Conservation (phyloP, 2,329 filamentous ascomycete species). For the Botryotinia narcissicola region DNA sequence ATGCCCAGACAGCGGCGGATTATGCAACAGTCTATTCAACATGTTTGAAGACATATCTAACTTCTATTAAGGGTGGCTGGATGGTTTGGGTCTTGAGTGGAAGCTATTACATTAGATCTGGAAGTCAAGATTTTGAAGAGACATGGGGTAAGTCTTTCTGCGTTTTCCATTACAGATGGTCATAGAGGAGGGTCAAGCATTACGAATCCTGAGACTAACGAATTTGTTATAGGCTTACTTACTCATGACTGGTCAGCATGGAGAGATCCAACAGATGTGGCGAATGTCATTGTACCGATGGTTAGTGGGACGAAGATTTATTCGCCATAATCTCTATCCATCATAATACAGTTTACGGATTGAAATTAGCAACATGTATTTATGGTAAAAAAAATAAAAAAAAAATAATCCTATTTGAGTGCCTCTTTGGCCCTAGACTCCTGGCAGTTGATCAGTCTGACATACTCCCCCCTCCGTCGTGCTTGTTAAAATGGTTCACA, state of each 20-base stretch:
- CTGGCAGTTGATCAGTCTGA: too few relatives aligned
- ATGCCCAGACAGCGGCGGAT: slow-evolving; percentile 45
- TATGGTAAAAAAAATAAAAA: too few relatives aligned
- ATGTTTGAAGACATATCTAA: slow-evolving; percentile 47
- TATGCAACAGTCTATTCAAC: slow-evolving; percentile 50
- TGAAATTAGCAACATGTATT: neutral
- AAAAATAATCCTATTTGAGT: neutral
- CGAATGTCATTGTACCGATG: slow-evolving; percentile 10
- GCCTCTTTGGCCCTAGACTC: too few relatives aligned
- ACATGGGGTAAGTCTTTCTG: slow-evolving; percentile 51
- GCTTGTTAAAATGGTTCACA: too few relatives aligned
- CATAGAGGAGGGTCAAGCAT: neutral
- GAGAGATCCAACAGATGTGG: slow-evolving; percentile 10
- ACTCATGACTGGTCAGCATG: slow-evolving; percentile 17
- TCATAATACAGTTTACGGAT: neutral
- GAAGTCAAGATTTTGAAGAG: slow-evolving; percentile 55
- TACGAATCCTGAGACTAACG: neutral
- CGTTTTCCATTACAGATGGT: neutral
- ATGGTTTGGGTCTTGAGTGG: slow-evolving; percentile 59
- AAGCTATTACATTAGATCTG: slow-evolving; percentile 56
- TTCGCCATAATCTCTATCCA: neutral
- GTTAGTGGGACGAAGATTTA: slow-evolving; percentile 15
- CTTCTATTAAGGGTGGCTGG: slow-evolving; percentile 47
- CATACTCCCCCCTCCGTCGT: too few relatives aligned
- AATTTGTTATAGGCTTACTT: slow-evolving; percentile 5